phyloP scores from a whole-genome alignment of 805 yeast species.

The Zygoascus flipseniorum region DNA sequence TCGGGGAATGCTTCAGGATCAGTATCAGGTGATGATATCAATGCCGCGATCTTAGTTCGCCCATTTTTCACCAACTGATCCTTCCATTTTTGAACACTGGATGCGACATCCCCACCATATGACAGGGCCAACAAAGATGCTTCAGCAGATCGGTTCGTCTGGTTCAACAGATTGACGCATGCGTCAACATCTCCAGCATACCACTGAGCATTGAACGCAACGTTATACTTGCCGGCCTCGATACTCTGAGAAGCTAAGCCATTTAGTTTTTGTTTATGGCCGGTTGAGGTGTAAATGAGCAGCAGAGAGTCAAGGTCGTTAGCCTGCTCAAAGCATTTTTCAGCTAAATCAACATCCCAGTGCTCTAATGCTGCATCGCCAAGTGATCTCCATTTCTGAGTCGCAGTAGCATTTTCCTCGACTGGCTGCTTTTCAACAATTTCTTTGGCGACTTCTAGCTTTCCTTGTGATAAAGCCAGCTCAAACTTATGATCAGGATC shows the following conservation, averaged over 20 bases:
- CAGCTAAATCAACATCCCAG: conserved; percentile 78
- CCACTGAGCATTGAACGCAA: conserved; percentile 93
- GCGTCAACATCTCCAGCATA: conserved; percentile 58
- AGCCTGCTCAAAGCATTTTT: conserved; percentile 68
- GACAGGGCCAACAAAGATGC: conserved; percentile 75
- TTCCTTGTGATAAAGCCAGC: conserved; percentile 69
- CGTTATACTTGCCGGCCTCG: conserved; percentile 70
- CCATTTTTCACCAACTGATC: conserved; percentile 41
- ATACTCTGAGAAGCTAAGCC: conserved; percentile 61
- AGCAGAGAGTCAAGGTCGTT: conserved; percentile 75
- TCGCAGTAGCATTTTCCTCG: conserved; percentile 49
- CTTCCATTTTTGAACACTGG: conserved; percentile 63
- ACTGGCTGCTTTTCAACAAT: conserved; percentile 47
- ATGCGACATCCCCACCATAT: conserved; percentile 46
- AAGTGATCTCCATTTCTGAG: conserved; percentile 79
- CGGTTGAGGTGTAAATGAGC: conserved; percentile 73
- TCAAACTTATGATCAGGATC: conserved; percentile 91
- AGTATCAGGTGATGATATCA: conserved; percentile 42
- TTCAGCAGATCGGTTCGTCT: conserved; percentile 68
- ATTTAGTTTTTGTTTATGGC: conserved; percentile 51
- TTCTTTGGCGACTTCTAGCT: conserved; percentile 62
- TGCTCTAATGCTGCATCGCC: conserved; percentile 78
- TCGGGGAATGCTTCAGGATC: conserved; percentile 30
- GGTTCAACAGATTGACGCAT: conserved; percentile 56
- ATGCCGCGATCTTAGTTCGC: conserved; percentile 50